These are phyloP conservation scores for Sporopachydermia quercuum DNA, from an alignment of 805 yeast genomes.

Conservation along the genomic window DNA sequence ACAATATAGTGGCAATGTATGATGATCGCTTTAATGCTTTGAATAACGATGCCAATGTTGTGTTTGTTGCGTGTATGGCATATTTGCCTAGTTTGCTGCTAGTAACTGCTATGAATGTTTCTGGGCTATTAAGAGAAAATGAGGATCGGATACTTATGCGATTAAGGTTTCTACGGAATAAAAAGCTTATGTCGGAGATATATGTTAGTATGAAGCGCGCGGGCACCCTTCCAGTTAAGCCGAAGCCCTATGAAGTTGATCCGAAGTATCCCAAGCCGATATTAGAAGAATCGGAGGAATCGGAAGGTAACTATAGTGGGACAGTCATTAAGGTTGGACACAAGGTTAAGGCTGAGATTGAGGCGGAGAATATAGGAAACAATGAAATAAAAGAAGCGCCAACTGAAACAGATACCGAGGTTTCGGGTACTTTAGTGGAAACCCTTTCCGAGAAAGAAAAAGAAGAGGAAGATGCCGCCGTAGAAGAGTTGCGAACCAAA, in stretches of 20 bases:
- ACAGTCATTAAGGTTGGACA: not conserved
- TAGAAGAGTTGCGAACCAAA: not conserved
- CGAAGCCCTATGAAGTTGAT: too few species aligned
- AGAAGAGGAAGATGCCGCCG: not conserved
- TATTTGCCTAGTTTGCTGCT: conserved; percentile 13
- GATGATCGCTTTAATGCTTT: conserved; percentile 11
- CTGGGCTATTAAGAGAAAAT: conserved; percentile 11
- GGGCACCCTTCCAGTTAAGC: too few species aligned
- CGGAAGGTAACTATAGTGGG: not conserved
- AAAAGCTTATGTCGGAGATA: not conserved
- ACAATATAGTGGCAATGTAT: conserved; percentile 9
- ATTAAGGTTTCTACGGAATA: not conserved
- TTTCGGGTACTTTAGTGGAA: too few species aligned
- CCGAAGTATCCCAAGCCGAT: too few species aligned
- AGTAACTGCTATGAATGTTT: conserved; percentile 11
- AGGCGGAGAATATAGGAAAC: not conserved
- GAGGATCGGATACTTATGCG: conserved; percentile 13
- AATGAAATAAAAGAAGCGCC: not conserved
- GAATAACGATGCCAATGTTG: conserved; percentile 10
- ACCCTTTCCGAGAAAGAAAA: not conserved
- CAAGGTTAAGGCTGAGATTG: too few species aligned
- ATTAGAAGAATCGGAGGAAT: not conserved
- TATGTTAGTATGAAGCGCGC: not conserved
- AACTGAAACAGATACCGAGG: too few species aligned
- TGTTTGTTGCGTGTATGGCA: conserved; percentile 12